Conservation (phyloP, 805 yeast species). For the Candida silvicultrix region DNA sequence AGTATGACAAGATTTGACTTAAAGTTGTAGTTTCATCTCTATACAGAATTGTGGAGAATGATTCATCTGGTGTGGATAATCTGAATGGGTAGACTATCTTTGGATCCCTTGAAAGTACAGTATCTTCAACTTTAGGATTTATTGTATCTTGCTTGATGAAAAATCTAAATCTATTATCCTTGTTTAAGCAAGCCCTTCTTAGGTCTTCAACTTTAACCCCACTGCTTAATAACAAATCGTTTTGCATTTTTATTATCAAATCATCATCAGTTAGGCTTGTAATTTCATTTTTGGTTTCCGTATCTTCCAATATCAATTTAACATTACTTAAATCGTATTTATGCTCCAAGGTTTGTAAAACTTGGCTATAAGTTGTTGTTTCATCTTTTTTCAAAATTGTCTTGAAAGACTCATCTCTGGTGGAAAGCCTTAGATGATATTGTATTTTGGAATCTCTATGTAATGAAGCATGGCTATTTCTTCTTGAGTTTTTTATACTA, state of each 20-base stretch:
- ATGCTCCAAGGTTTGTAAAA: not conserved
- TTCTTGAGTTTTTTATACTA: not conserved
- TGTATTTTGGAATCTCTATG: not conserved
- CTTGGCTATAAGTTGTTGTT: not conserved
- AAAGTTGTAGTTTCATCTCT: not conserved
- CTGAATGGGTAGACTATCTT: not conserved
- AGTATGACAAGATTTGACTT: not conserved
- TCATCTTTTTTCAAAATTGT: not conserved
- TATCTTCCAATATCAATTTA: not conserved
- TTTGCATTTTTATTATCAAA: not conserved
- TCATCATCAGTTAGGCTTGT: not conserved
- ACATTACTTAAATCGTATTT: not conserved
- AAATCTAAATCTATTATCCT: not conserved
- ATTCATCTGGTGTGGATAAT: not conserved
- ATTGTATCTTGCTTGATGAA: not conserved
- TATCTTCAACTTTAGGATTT: not conserved
- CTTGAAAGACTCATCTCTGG: not conserved
- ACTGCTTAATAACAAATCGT: not conserved
- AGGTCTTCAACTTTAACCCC: not conserved
- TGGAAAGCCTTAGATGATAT: not conserved
- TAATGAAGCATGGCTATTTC: not conserved
- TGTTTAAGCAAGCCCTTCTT: not conserved
- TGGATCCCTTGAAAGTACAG: not conserved
- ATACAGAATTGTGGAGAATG: not conserved
- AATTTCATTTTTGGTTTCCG: not conserved